Evolutionary conservation across 805 yeast genomes (phyloP).

Genomic region (Saccharomycopsis sp.): DNA sequence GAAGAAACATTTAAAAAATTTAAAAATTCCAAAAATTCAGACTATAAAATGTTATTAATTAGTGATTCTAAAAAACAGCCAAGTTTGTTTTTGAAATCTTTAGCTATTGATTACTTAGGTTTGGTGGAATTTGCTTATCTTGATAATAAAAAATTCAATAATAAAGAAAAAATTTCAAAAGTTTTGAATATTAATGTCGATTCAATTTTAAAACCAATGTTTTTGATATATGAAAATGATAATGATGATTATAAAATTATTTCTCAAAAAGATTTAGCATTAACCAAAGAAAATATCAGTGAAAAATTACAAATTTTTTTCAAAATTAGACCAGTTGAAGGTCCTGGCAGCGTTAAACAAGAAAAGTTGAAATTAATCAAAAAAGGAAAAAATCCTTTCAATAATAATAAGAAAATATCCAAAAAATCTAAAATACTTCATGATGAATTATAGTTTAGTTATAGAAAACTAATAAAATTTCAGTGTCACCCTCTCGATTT

Average conservation of each 20-base stretch:
- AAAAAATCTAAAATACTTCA: not conserved
- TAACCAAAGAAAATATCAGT: slow-evolving; percentile 20
- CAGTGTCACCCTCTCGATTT: too few species aligned
- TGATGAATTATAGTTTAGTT: slow-evolving; percentile 6
- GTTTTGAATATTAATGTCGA: slow-evolving; percentile 2
- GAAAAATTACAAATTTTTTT: slow-evolving; percentile 20
- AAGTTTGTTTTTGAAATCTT: slow-evolving; percentile 47
- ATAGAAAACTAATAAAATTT: too few species aligned
- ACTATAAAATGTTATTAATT: slow-evolving; percentile 39
- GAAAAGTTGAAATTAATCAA: slow-evolving; percentile 19
- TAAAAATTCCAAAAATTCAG: slow-evolving; percentile 13
- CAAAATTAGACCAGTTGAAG: slow-evolving; percentile 23
- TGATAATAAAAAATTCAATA: slow-evolving; percentile 24
- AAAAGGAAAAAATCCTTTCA: slow-evolving; percentile 20
- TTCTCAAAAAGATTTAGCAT: slow-evolving; percentile 19
- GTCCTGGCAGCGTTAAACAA: slow-evolving; percentile 24
- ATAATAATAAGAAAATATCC: too few species aligned
- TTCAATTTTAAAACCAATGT: slow-evolving; percentile 2
- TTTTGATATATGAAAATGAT: slow-evolving; percentile 5
- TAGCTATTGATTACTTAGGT: slow-evolving; percentile 62
- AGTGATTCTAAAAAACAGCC: slow-evolving; percentile 33
- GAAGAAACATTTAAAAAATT: slow-evolving; percentile 24
- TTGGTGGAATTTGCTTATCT: slow-evolving; percentile 37
- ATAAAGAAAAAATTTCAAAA: slow-evolving; percentile 19
- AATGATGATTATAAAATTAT: slow-evolving; percentile 17